phyloP scores from a whole-genome alignment of 768 basidiomycete genomes.

The Rhodotorula diobovata region DNA sequence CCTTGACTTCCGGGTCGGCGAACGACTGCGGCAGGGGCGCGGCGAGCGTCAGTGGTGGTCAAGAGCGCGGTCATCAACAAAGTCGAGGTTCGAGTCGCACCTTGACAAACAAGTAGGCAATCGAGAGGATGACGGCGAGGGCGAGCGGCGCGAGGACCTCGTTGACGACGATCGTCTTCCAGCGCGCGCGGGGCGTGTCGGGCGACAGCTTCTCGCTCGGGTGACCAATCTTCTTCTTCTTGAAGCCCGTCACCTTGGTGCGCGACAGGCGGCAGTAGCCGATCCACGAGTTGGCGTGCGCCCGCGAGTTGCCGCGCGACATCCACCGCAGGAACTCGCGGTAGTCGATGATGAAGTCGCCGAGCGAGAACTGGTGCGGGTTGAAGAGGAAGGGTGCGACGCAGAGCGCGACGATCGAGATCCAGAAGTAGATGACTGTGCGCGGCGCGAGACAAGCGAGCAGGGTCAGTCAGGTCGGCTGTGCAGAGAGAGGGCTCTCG shows the following conservation, averaged over 20 bases:
- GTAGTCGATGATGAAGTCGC: conserved; percentile 93
- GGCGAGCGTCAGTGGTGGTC: background rate
- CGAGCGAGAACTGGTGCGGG: conserved; percentile 97
- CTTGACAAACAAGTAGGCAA: conserved; percentile 54
- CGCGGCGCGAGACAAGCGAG: no score
- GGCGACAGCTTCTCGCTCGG: conserved; percentile 95
- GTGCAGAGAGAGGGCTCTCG: background rate
- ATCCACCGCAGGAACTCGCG: conserved; percentile 99
- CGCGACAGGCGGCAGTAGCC: conserved; percentile 97
- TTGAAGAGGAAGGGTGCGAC: conserved; percentile 98
- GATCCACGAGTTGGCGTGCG: conserved; percentile 98
- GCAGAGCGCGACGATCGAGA: conserved; percentile 85
- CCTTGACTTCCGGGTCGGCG: conserved; percentile 68
- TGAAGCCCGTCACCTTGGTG: conserved; percentile 99
- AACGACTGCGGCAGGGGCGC: conserved; percentile 83
- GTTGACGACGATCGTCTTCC: conserved; percentile 66
- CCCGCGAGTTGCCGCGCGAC: conserved; percentile 94
- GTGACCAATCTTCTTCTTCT: conserved; percentile 92
- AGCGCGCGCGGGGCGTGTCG: conserved; percentile 87
- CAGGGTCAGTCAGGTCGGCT: conserved; percentile 53
- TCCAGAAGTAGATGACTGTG: conserved; percentile 95
- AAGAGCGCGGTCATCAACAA: background rate
- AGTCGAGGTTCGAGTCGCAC: background rate
- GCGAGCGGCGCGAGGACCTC: conserved; percentile 54
- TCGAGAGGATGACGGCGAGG: conserved; percentile 54